Evolutionary conservation across 116 monocot species (phyloP), one percentile per base, ranked within the genome.

Genomic region (Thalassia testudinum): DNA sequence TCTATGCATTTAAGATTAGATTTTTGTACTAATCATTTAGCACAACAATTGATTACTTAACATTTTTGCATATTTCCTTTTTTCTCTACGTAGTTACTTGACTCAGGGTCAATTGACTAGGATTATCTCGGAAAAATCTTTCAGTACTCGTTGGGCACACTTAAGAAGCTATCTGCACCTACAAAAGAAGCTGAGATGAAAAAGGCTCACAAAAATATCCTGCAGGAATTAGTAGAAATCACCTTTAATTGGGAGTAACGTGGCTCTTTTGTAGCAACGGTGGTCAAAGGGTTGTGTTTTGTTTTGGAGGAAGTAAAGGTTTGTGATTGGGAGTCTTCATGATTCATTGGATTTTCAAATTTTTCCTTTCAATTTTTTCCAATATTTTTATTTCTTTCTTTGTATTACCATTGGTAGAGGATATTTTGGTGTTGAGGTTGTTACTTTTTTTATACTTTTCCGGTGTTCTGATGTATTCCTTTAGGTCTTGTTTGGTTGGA

Each of bases 241-340:
- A 72, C 78, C 58, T 62, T 66, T 16, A 73, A 71, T 27, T 54
- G 56, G 62, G 63, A 56, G 29, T 67, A 82, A 65, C 26, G 51
- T 43, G 59, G 57, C 18, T 72, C 79, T 58, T 83, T 83, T 50
- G 47, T 75, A 50, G 54, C 75, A 72, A 63, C 75, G 11, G 47
- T 73, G 1, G 65, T 89, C 34, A 97, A 75, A 68, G 97, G 89
- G n/a, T 62, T 97, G 37, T 81, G 79, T 21, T 88, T 88, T 64
- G 83, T 77, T 65, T 66, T 97, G 50, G 89, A 85, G 56, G 71
- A 97, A 59, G 88, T 88, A 60, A 74, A 81, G 97, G 97, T 97
- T 45, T 47, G 49, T 16, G 62, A 16, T 24, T 29, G 14, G 26
- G 1, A 5, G n/a, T n/a, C n/a, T n/a, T n/a, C n/a, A n/a, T n/a